Conservation (phyloP, 2,329 filamentous ascomycete species). For the Emergomyces pasteurianus region DNA sequence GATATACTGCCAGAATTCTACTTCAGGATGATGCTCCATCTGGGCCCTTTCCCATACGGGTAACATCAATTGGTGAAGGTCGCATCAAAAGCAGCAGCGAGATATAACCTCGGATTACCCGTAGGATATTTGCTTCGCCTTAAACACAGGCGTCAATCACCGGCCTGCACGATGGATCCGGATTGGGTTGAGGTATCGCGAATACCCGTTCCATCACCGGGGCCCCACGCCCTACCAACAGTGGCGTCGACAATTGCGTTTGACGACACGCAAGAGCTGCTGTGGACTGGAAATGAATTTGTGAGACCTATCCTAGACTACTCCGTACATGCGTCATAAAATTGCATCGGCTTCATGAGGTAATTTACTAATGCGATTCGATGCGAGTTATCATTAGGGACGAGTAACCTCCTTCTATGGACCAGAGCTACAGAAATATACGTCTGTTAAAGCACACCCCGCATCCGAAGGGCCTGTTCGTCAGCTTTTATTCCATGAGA, state of each 20-base stretch:
- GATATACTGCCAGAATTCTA: background rate
- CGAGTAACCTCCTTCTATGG: constrained; percentile 82
- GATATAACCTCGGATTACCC: background rate
- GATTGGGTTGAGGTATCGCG: constrained; percentile 58
- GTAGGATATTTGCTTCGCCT: background rate
- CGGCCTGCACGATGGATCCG: constrained; percentile 29
- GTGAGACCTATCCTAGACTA: constrained; percentile 38
- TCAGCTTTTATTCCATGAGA: constrained; percentile 83
- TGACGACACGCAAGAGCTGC: constrained; percentile 74
- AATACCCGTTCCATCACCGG: constrained; percentile 67
- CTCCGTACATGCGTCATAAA: too few relatives aligned
- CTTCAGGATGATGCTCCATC: constrained; percentile 22
- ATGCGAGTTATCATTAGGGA: constrained; percentile 44
- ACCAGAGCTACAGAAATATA: constrained; percentile 75
- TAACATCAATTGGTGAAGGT: constrained; percentile 11
- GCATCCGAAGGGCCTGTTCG: constrained; percentile 65
- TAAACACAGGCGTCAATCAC: background rate
- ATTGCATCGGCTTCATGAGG: background rate
- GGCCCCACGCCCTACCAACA: constrained; percentile 56
- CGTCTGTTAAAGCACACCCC: constrained; percentile 72
- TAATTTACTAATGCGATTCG: background rate
- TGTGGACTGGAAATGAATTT: constrained; percentile 89
- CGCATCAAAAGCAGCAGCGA: background rate
- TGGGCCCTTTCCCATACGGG: constrained; percentile 21
- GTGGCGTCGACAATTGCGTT: constrained; percentile 74